Evolutionary conservation across 2,329 filamentous ascomycete species (phyloP).

Genomic region (Dactylella cylindrospora): DNA sequence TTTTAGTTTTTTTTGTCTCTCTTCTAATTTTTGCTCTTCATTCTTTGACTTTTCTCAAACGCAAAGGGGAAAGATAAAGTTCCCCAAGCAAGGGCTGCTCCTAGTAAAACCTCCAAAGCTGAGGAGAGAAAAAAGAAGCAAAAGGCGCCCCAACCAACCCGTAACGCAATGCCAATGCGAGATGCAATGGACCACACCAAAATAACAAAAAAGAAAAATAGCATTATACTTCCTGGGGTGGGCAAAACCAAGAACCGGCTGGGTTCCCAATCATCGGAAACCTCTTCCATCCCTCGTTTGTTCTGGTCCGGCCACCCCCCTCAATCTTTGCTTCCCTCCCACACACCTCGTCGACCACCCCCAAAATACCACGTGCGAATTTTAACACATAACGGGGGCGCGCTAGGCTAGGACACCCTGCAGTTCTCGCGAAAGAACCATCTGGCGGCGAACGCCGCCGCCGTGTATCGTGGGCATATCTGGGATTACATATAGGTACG

Average conservation of each 20-base stretch:
- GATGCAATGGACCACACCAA: no score
- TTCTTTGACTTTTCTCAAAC: not conserved
- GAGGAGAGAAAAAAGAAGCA: slow-evolving; percentile 30
- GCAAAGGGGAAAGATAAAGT: slow-evolving; percentile 16
- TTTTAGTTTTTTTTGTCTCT: not conserved
- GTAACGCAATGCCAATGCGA: no score
- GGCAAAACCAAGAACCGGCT: no score
- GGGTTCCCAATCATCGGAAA: slow-evolving; percentile 42
- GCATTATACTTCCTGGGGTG: no score
- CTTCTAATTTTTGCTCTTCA: not conserved
- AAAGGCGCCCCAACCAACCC: no score
- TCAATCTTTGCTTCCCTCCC: slow-evolving; percentile 20
- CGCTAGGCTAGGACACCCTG: slow-evolving; percentile 23
- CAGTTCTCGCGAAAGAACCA: not conserved
- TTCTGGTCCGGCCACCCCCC: no score
- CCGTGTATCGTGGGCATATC: no score
- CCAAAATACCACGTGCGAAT: slow-evolving; percentile 38
- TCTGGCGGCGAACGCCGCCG: no score
- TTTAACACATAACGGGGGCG: slow-evolving; percentile 44
- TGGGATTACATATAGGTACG: no score
- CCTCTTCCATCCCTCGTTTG: no score
- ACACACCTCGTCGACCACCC: no score
- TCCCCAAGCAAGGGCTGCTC: slow-evolving; percentile 26
- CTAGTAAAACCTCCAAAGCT: slow-evolving; percentile 24
- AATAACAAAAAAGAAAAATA: no score